phyloP scores from a whole-genome alignment of 176 grass and related monocot species.

The Oryza glaberrima region DNA sequence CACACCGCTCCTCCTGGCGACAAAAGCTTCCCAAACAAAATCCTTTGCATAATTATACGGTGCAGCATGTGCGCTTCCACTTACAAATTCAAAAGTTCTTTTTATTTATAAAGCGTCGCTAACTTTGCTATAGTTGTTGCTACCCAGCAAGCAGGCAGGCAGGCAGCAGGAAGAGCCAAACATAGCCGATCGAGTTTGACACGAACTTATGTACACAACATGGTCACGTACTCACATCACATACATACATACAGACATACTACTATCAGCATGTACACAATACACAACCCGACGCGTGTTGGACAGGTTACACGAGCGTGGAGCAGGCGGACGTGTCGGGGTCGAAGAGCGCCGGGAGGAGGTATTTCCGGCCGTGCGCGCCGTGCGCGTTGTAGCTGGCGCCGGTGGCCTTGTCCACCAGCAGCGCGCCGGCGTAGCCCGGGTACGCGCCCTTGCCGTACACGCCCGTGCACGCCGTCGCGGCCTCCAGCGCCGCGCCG shows the following conservation, averaged over 20 bases:
- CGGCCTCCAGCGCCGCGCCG: constrained; percentile 64
- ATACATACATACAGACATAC: neutral
- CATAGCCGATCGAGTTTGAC: neutral
- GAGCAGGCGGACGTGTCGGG: constrained; percentile 57
- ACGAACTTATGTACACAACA: neutral
- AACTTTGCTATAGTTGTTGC: neutral
- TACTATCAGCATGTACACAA: neutral
- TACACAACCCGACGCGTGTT: neutral
- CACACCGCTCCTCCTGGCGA: no score
- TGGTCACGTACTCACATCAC: neutral
- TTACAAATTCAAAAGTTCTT: neutral
- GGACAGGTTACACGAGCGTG: constrained; percentile 54
- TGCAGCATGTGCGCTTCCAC: neutral
- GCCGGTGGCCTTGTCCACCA: constrained; percentile 48
- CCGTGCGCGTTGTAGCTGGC: constrained; percentile 76
- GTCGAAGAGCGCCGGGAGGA: constrained; percentile 65
- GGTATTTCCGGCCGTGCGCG: constrained; percentile 56
- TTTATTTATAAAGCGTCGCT: neutral
- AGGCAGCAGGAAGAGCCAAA: neutral
- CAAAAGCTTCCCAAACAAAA: no score
- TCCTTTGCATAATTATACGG: no score
- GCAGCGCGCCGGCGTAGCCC: constrained; percentile 59
- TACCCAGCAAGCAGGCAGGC: neutral
- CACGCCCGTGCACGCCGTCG: constrained; percentile 67
- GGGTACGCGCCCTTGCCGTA: constrained; percentile 73